Evolutionary conservation across 495 filamentous ascomycete genomes (phyloP).

Genomic region (Trichoderma asperelloides): DNA sequence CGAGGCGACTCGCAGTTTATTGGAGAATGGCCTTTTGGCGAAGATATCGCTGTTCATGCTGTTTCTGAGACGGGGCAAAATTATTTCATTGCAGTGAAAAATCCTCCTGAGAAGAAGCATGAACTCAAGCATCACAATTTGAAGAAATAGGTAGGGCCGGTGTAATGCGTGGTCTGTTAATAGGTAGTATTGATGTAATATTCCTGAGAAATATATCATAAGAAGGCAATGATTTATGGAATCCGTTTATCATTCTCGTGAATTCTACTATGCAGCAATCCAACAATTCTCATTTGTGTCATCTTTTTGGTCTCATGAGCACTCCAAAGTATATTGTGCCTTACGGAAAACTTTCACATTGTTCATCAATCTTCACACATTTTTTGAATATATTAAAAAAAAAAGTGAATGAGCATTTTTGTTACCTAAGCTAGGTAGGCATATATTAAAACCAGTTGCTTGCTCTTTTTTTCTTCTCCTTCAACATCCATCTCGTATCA

Average conservation of each 20-base stretch:
- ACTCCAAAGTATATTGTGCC: no score
- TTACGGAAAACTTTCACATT: no score
- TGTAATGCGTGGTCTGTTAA: background rate
- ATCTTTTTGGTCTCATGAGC: no score
- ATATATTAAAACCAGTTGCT: background rate
- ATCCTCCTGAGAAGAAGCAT: background rate
- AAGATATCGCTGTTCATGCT: slow-evolving; percentile 34
- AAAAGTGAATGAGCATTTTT: background rate
- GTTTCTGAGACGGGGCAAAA: slow-evolving; percentile 33
- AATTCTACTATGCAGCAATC: no score
- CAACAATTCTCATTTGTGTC: no score
- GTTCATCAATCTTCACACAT: no score
- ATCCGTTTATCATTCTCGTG: no score
- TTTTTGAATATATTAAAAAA: no score
- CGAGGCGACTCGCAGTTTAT: slow-evolving; percentile 13
- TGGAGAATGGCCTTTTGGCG: slow-evolving; percentile 33
- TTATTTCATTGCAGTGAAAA: slow-evolving; percentile 15
- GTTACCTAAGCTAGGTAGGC: background rate
- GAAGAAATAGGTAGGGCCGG: background rate
- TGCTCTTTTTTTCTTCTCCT: background rate
- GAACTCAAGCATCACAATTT: background rate
- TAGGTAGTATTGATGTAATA: no score
- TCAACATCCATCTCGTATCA: background rate
- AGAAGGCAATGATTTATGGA: no score
- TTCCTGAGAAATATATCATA: no score